Evolutionary conservation across 495 filamentous ascomycete genomes (phyloP).

Genomic region (Aspergillus saccharolyticus): DNA sequence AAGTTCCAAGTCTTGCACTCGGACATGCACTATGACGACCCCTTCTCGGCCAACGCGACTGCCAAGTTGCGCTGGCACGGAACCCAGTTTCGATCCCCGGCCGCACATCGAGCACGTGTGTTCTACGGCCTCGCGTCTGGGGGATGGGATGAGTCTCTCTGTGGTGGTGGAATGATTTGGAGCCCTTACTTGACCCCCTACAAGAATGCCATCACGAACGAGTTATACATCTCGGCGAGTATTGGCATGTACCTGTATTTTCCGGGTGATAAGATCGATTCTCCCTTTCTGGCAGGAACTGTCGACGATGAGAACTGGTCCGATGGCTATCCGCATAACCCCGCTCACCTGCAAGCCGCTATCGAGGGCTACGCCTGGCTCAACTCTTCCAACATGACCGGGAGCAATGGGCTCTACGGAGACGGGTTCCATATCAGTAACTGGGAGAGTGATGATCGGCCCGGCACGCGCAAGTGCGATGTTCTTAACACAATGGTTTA

Average conservation of each 20-base stretch:
- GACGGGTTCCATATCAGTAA: slow-evolving; percentile 89
- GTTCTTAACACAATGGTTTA: slow-evolving; percentile 81
- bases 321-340: slow-evolving; percentile 50
- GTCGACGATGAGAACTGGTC: slow-evolving; percentile 8
- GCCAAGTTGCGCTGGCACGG: slow-evolving; percentile 59
- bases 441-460: slow-evolving; percentile 44
- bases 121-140: slow-evolving; percentile 79
- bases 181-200: slow-evolving; percentile 77
- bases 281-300: slow-evolving; percentile 52
- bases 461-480: slow-evolving; percentile 61
- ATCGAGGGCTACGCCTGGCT: slow-evolving; percentile 81
- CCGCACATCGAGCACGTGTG: slow-evolving; percentile 78
- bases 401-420: slow-evolving; percentile 68
- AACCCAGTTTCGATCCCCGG: slow-evolving; percentile 66
- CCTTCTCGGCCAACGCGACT: slow-evolving; percentile 9
- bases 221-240: slow-evolving; percentile 79
- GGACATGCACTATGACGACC: slow-evolving; percentile 45
- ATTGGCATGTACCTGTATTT: slow-evolving; percentile 89
- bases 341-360: slow-evolving; percentile 63
- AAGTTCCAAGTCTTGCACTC: slow-evolving; percentile 72
- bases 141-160: slow-evolving; percentile 81
- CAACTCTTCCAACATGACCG: slow-evolving; percentile 72
- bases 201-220: slow-evolving; percentile 97
- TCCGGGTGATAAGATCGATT: slow-evolving; percentile 68
- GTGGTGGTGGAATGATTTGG: slow-evolving; percentile 91